These are phyloP conservation scores for Comarum palustre DNA, from an alignment of 306 rosid species.

Conservation along the genomic window DNA sequence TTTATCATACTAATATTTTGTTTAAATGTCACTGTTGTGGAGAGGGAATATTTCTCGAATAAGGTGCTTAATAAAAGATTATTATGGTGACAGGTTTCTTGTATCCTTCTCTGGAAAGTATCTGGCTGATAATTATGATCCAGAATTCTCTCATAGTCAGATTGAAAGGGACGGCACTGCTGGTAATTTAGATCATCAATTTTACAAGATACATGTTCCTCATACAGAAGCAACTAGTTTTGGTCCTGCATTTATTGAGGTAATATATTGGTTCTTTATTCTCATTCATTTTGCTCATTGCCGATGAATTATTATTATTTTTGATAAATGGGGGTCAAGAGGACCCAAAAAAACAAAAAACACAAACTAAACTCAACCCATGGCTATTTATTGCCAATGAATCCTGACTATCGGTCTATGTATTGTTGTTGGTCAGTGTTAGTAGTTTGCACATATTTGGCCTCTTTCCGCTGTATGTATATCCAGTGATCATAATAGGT, in stretches of 20 bases:
- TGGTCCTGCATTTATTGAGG: slow-evolving; percentile 99
- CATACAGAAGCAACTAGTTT: slow-evolving; percentile 49
- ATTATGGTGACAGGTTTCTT: slow-evolving; percentile 69
- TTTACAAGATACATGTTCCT: slow-evolving; percentile 71
- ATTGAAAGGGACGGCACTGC: slow-evolving; percentile 35
- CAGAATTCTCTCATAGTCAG: slow-evolving; percentile 47
- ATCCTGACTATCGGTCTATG: not conserved
- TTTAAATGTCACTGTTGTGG: slow-evolving; percentile 21
- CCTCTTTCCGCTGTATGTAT: not conserved
- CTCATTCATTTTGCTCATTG: slow-evolving; percentile 11
- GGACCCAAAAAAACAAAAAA: no score
- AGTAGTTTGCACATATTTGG: not conserved
- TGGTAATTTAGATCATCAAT: slow-evolving; percentile 53
- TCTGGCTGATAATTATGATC: slow-evolving; percentile 48
- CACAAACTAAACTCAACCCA: no score
- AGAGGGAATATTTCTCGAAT: slow-evolving; percentile 4
- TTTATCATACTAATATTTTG: slow-evolving; percentile 7
- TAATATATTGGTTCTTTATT: slow-evolving; percentile 23
- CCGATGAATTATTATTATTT: no score
- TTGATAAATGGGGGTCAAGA: no score
- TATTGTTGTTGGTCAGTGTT: not conserved
- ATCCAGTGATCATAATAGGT: not conserved
- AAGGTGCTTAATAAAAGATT: slow-evolving; percentile 21
- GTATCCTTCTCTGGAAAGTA: slow-evolving; percentile 87
- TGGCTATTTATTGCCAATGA: not conserved